Evolutionary conservation across 306 rosid genomes (phyloP).

Genomic region (Urtica urens): DNA sequence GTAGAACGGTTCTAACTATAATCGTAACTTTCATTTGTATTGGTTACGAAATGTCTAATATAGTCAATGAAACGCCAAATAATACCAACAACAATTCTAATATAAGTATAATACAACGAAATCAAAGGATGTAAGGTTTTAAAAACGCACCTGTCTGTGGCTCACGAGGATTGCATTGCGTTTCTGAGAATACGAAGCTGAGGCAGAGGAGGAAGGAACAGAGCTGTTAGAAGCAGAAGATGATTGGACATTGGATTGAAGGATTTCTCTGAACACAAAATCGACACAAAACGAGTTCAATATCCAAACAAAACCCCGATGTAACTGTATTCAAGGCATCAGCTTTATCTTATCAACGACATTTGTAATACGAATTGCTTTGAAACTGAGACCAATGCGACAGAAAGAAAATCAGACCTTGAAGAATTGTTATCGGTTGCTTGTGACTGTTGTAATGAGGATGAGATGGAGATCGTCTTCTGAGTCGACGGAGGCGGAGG

Average conservation of each 20-base stretch:
- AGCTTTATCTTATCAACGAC: too few species aligned
- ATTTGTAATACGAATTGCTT: too few species aligned
- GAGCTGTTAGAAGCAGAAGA: constrained; percentile 30
- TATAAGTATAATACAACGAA: too few species aligned
- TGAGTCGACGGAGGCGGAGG: constrained; percentile 8
- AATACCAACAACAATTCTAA: too few species aligned
- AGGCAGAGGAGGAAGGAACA: constrained; percentile 21
- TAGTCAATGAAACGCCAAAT: too few species aligned
- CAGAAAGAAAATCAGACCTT: too few species aligned
- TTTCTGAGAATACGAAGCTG: constrained; percentile 30
- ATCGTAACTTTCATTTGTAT: too few species aligned
- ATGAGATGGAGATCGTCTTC: background rate
- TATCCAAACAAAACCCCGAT: background rate
- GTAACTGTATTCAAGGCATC: background rate
- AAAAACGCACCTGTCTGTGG: constrained; percentile 74
- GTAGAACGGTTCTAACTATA: too few species aligned
- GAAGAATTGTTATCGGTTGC: constrained; percentile 18
- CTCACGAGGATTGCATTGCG: constrained; percentile 89
- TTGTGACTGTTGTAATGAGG: constrained; percentile 12
- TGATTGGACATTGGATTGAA: constrained; percentile 33
- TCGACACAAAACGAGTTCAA: background rate
- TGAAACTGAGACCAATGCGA: too few species aligned
- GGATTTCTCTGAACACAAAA: constrained; percentile 29
- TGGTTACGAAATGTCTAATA: too few species aligned
- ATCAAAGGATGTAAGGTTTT: too few species aligned